Evolutionary conservation across 768 basidiomycete genomes (phyloP), one percentile per base, ranked within the genome.

Genomic region (Hemileccinum impolitum): DNA sequence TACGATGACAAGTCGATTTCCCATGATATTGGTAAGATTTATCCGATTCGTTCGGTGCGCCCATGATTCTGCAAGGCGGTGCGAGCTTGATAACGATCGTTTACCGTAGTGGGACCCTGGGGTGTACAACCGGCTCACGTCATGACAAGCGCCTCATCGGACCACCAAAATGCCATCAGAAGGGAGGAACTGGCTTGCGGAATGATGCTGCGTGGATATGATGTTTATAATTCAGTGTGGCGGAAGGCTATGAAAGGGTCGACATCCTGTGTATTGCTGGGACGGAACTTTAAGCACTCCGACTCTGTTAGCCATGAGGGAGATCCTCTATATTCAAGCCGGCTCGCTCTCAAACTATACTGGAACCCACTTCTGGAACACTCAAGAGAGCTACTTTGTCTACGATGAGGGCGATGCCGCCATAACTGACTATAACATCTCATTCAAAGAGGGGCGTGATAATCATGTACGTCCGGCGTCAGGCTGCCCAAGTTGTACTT

Each of bases 351-450:
- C 87, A 17, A 90, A 90, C 59, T 81, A 82, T 59, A 66, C 77
- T 17, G 87, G 86, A 39, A 80, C 86, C 0, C 88, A 90, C 58
- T 90, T 87, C 57, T 91, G 87, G 87, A 90, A 90, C 59, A 77
- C 85, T 1, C 87, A 90, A 64, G 84, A 88, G 63, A 75, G 67
- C 53, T 90, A 90, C 63, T 76, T 84, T 55, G 70, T 73, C 0
- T 77, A 77, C 51, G 70, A 72, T 18, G 75, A 75, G 40, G 66
- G 64, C 34, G 70, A 74, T 46, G 74, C 75, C 19, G 58, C 75
- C 4, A 48, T 72, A 28, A 68, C 79, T 32, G 72, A 78, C 48
- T 71, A 79, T 58, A 74, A 75, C 52, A 68, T 85, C 41, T 89
- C 87, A 11, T 90, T 89, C 63, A 71, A 78, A 56, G 84, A 88